Evolutionary conservation across 2,329 filamentous ascomycete species (phyloP), one percentile per base, ranked within the genome.

Genomic region (Ophiocordyceps camponoti-saundersi): DNA sequence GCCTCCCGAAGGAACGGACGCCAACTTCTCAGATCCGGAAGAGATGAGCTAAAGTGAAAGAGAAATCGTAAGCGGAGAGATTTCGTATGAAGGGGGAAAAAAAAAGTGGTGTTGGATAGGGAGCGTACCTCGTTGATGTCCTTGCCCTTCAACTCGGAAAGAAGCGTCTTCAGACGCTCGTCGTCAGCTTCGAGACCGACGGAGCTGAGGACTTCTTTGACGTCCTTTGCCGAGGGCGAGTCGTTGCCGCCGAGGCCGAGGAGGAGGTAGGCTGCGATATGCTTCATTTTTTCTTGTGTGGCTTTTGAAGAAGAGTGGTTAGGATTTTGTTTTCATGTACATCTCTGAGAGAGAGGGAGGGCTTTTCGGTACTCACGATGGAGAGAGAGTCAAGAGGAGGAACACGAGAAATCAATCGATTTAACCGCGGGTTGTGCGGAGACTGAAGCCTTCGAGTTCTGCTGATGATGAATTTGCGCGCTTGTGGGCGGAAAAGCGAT

Each of bases 201-300:
- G 59, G 90, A 85, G 63, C 80, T 79, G 67, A 98, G 86, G 62
- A 98, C 88, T 53, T 64, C 66, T 77, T 85, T 92, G 79, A 98
- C 73, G 67, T 96, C 89, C 57, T 70, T 69, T 61, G 85, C 86
- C 55, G 85, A 88, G 61, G 92, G 92, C 55, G 80, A 80, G 74
- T 77, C 69, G 80, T 95, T 96, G 73, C 92, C 92, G 68, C 79
- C 90, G 60, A 96, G 84, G 74, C 75, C 73, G 70, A 96, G 86
- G 67, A 98, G 90, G 66, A 98, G 88, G 81, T 94, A 96, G 68
- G 92, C 90, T 68, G 92, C 92, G 76, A 98, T 84, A 76, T 96
- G 83, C 89, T 98, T 96, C 92, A 98, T 96, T 87, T 82, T 94
- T 69, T 61, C 59, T 55, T 61, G 57, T 51, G 51, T 50, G 59